Conservation (phyloP, 345 rosid genomes). For the Eucalyptus marginata region DNA sequence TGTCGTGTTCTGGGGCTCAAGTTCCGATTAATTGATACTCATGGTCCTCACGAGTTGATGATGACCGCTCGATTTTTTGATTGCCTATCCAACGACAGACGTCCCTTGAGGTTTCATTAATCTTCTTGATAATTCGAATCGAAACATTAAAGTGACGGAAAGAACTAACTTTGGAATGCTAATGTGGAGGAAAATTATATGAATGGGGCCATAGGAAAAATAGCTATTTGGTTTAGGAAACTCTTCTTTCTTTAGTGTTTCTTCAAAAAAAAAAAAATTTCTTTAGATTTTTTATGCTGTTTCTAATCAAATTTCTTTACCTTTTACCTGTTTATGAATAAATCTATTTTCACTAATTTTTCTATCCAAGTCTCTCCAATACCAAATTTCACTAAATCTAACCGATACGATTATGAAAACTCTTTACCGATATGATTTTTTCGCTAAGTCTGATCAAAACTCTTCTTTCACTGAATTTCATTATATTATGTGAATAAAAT, state of each 20-base stretch:
- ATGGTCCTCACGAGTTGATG: fast-evolving
- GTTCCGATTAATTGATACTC: neutral
- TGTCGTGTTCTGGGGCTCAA: neutral
- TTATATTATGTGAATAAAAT: neutral
- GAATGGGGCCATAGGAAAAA: neutral
- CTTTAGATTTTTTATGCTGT: neutral
- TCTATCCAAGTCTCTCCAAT: neutral
- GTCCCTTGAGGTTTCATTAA: fast-evolving
- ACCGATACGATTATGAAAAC: neutral
- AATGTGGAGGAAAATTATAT: neutral
- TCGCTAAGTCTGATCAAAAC: too few species aligned
- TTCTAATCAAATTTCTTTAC: neutral
- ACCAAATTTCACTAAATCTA: neutral
- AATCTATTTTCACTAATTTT: neutral
- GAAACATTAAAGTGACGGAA: neutral
- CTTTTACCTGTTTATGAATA: neutral
- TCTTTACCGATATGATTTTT: too few species aligned
- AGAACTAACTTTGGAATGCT: neutral
- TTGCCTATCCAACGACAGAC: fast-evolving
- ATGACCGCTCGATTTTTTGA: fast-evolving
- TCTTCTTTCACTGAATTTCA: too few species aligned
- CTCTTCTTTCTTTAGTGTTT: neutral
- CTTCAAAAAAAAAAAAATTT: fast-evolving
- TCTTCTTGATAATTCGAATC: neutral
- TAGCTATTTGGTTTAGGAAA: neutral